Conservation (phyloP, 768 basidiomycete genomes). For the Amyloporia xantha region DNA sequence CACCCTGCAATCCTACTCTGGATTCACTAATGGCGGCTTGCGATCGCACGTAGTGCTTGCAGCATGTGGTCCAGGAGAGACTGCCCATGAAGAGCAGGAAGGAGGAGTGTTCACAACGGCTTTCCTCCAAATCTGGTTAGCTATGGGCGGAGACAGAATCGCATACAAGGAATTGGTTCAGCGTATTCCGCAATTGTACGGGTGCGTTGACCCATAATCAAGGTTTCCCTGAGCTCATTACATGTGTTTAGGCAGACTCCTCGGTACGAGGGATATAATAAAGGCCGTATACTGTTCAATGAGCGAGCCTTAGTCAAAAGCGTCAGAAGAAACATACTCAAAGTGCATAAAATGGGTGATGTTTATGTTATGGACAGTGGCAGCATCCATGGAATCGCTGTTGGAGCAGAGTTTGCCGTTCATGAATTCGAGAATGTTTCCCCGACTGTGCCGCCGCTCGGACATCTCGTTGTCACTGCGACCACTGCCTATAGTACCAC, state of each 20-base stretch:
- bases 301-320: no score
- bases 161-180: constrained; percentile 21
- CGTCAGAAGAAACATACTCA: constrained; percentile 6
- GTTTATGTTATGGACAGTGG: constrained; percentile 21
- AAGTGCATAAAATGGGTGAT: neutral
- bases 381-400: constrained; percentile 20
- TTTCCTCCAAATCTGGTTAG: constrained; percentile 9
- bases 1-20: neutral
- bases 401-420: constrained; percentile 16
- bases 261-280: constrained; percentile 22
- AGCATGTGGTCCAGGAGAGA: constrained; percentile 11
- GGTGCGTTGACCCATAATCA: no score
- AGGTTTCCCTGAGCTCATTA: no score
- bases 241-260: constrained; percentile 20
- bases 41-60: constrained; percentile 17
- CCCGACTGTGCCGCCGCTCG: no score
- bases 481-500: no score
- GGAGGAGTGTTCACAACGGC: constrained; percentile 22
- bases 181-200: constrained; percentile 13
- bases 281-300: constrained; percentile 21
- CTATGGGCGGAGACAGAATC: constrained; percentile 5
- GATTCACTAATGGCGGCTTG: constrained; percentile 4
- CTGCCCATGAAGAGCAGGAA: constrained; percentile 15
- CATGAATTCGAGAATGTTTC: no score
- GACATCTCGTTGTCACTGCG: no score